Evolutionary conservation across 441 rosid species (phyloP).

Genomic region (Macaranga tanarius): DNA sequence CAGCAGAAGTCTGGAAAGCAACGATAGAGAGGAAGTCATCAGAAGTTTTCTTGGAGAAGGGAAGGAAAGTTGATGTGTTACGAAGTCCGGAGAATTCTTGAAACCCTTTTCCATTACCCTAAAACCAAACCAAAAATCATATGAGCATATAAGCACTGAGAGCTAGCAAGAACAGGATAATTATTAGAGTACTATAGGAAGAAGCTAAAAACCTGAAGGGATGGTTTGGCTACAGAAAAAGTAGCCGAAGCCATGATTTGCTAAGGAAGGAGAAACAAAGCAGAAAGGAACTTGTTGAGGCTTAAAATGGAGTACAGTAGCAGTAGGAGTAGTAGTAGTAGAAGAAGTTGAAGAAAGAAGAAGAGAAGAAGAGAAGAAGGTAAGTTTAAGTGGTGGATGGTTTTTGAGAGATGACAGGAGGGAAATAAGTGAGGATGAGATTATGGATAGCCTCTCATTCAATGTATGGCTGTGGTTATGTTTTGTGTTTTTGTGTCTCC

Average conservation of each 20-base stretch:
- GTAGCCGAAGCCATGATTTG: constrained; percentile 88
- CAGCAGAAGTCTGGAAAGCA: constrained; percentile 78
- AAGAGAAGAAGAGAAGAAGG: background rate
- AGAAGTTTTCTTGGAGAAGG: constrained; percentile 56
- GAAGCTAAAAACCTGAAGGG: constrained; percentile 58
- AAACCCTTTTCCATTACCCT: constrained; percentile 63
- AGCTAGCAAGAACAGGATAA: background rate
- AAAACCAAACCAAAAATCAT: constrained; percentile 9
- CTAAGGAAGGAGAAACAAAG: background rate
- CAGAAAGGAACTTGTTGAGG: background rate
- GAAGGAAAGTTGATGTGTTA: constrained; percentile 57
- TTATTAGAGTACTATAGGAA: background rate
- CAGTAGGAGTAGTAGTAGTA: background rate
- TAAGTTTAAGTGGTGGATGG: constrained; percentile 14
- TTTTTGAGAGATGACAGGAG: constrained; percentile 27
- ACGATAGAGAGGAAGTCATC: constrained; percentile 73
- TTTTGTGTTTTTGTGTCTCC: constrained; percentile 32
- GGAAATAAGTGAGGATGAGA: constrained; percentile 58
- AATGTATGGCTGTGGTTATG: constrained; percentile 68
- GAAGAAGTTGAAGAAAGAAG: background rate
- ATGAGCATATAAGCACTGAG: background rate
- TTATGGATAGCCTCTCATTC: constrained; percentile 68
- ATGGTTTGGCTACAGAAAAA: constrained; percentile 79
- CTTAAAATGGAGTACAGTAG: background rate
- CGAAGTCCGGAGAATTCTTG: constrained; percentile 78